Conservation (phyloP, 371 early-diverging fungal species). For the Mortierella sp. region DNA sequence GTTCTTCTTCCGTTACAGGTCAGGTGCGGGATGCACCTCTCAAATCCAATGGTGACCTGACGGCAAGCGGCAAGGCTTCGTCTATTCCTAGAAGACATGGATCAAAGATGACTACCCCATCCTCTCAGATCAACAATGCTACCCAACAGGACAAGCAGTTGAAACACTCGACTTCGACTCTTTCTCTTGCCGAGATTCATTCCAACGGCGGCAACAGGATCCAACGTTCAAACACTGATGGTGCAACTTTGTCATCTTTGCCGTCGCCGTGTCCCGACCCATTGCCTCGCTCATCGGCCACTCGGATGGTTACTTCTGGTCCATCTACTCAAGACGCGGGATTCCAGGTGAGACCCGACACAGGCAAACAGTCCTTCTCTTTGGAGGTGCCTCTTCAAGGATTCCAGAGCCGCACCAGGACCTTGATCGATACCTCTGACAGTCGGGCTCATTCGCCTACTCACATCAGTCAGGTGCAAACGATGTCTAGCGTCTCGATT, state of each 20-base stretch:
- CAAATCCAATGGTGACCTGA: no score
- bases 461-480: not conserved
- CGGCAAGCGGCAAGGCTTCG: no score
- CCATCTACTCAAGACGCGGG: not conserved
- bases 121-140: no score
- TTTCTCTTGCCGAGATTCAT: no score
- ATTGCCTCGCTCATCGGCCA: not conserved
- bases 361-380: not conserved
- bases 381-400: not conserved
- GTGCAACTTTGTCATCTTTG: not conserved
- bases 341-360: not conserved
- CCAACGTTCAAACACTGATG: not conserved
- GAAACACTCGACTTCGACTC: no score
- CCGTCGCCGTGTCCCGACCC: not conserved
- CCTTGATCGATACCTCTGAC: not conserved
- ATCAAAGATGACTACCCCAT: no score
- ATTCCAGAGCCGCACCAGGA: not conserved
- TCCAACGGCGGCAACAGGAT: not conserved
- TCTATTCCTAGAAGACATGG: no score
- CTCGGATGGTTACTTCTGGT: not conserved
- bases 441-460: not conserved
- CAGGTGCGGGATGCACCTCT: not conserved
- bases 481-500: not conserved
- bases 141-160: no score
- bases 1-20: not conserved